Evolutionary conservation across 2,329 filamentous ascomycete genomes (phyloP), one percentile per base, ranked within the genome.

Genomic region (Anisogramma anomala): DNA sequence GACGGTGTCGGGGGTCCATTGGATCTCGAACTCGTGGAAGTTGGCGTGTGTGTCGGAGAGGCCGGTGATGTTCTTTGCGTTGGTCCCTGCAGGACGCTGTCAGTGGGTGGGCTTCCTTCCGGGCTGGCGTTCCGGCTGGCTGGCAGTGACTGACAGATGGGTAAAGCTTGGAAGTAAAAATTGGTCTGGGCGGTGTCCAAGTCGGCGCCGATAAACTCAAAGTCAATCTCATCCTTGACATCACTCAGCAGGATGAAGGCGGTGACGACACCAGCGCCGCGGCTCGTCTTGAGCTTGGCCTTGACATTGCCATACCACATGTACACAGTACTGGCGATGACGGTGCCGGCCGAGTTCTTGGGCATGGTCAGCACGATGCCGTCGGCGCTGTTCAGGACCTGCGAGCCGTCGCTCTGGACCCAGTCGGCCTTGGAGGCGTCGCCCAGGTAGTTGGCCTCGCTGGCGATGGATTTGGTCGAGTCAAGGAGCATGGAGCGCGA

Each of bases 171-270:
- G 66, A 82, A 95, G 66, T 95, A 98, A 69, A 79, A 98, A 68
- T 98, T 98, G 58, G 87, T 91, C 68, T 98, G 88, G 14, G 82
- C 84, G 48, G 72, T 74, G 34, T 68, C 57, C 48, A 94, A 68
- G 55, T 95, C 84, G 33, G 74, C 74, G 50, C 91, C 91, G 41
- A 98, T 74, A 59, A 83, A 96, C 61, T 98, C 91, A 59, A 86
- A 96, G 66, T 98, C 91, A 55, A 98, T 94, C 64, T 98, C 91
- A 57, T 98, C 91, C 71, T 95, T 94, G 56, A 93, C 83, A 55
- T 96, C 89, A 26, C 84, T 88, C 62, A 95, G 77, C 56, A 96
- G 69, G 59, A 98, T 98, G 59, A 98, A 98, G 22, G 87, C 89
- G 2, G 87, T 93, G n/a, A 98, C 83, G 17, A 98, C 91, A 70